Percentiles rank a stretch among this genome's conserved stretches.
Evolutionary conservation across 192 early-diverging fungal genomes (phyloP).

Genomic region (Spizellomyces sp.): DNA sequence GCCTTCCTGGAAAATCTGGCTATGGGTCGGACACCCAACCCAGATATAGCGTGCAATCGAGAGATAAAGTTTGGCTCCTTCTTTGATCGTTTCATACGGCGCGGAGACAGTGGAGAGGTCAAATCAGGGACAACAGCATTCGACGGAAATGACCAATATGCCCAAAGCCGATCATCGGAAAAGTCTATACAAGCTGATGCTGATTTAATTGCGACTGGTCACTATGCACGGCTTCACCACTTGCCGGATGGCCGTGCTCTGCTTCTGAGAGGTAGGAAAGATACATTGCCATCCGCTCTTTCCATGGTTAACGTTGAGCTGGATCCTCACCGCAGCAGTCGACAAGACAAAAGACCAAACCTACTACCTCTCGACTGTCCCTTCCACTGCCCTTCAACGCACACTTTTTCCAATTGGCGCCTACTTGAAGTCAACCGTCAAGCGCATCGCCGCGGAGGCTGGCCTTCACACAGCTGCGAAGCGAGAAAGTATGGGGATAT

Average conservation of each 20-base stretch:
- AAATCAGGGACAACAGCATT: no score
- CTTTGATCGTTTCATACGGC: conserved; percentile 49
- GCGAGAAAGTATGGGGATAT: conserved; percentile 94
- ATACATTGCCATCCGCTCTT: not conserved
- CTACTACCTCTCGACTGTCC: conserved; percentile 82
- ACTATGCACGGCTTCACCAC: conserved; percentile 58
- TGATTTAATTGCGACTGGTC: conserved; percentile 66
- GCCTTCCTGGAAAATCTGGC: conserved; percentile 73
- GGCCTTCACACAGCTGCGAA: conserved; percentile 67
- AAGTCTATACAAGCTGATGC: not conserved
- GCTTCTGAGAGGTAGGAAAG: conserved; percentile 42
- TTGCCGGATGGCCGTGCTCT: conserved; percentile 9
- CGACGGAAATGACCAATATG: not conserved
- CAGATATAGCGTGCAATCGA: conserved; percentile 88
- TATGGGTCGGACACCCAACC: conserved; percentile 82
- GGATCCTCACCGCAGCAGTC: conserved; percentile 33
- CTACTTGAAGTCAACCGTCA: conserved; percentile 73
- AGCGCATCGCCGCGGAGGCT: conserved; percentile 59
- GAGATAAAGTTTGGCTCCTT: conserved; percentile 95
- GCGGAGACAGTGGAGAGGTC: no score
- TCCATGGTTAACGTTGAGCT: not conserved
- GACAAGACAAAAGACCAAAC: conserved; percentile 91
- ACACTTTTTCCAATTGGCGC: conserved; percentile 83
- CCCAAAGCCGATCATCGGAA: no score
- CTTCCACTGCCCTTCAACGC: conserved; percentile 44